phyloP scores from a whole-genome alignment of 108 stramenopile species.

The Nitzschia sp. region DNA sequence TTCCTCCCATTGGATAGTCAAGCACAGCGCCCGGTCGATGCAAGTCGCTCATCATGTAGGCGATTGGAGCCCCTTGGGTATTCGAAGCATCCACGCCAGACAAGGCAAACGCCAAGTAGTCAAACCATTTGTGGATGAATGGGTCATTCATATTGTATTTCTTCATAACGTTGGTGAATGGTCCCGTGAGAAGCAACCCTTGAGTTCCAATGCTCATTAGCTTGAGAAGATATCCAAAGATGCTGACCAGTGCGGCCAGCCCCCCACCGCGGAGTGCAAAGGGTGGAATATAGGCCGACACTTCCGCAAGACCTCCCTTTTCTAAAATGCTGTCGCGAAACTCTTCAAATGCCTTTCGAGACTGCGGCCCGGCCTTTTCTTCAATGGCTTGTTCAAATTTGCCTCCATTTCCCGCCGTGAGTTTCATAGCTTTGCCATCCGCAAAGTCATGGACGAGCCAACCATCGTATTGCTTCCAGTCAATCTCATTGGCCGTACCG shows the following conservation, averaged over 20 bases:
- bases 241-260: slow-evolving; percentile 40
- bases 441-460: slow-evolving; percentile 73
- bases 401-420: slow-evolving; percentile 59
- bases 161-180: slow-evolving; percentile 65
- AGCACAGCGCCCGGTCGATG: slow-evolving; percentile 70
- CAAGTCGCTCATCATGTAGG: slow-evolving; percentile 91
- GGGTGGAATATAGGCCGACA: slow-evolving; percentile 68
- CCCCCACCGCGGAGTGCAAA: slow-evolving; percentile 73
- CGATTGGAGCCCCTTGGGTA: slow-evolving; percentile 88
- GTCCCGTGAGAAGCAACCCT: slow-evolving; percentile 63
- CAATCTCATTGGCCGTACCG: slow-evolving; percentile 54
- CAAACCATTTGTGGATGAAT: slow-evolving; percentile 73
- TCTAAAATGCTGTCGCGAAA: slow-evolving; percentile 52
- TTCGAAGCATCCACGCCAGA: slow-evolving; percentile 84
- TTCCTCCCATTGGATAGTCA: slow-evolving; percentile 88
- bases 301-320: slow-evolving; percentile 55
- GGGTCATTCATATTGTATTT: slow-evolving; percentile 46
- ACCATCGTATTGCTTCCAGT: slow-evolving; percentile 62
- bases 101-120: slow-evolving; percentile 84
- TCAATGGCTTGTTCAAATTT: slow-evolving; percentile 61
- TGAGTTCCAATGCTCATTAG: slow-evolving; percentile 68
- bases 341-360: slow-evolving; percentile 47
- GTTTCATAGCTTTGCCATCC: slow-evolving; percentile 53
- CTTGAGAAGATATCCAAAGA: slow-evolving; percentile 46
- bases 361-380: slow-evolving; percentile 50